A percentile compares a stretch with the other conserved stretches of the same genome.
Conservation (phyloP, 2,329 filamentous ascomycete species). For the Botrytis paeoniae region DNA sequence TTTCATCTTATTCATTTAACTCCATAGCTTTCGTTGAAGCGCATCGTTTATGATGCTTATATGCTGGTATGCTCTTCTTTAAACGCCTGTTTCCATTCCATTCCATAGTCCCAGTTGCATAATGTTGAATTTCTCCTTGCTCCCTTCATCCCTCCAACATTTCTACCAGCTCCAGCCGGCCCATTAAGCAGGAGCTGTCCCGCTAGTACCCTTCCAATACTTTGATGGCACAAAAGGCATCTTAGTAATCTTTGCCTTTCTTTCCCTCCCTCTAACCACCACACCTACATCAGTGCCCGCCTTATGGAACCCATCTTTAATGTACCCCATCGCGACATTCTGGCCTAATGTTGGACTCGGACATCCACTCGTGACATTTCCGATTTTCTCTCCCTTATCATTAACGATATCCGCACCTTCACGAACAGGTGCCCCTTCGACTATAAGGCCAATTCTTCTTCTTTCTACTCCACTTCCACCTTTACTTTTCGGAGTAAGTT, state of each 20-base stretch:
- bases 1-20: constrained; percentile 1
- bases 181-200: constrained; percentile 12
- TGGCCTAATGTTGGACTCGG: constrained; percentile 81
- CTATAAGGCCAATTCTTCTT: constrained; percentile 74
- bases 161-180: not conserved
- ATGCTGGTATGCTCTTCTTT: not conserved
- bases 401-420: constrained; percentile 79
- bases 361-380: constrained; percentile 82
- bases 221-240: constrained; percentile 71
- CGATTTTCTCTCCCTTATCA: constrained; percentile 64
- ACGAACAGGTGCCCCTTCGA: constrained; percentile 83
- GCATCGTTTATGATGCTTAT: not conserved
- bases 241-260: constrained; percentile 63
- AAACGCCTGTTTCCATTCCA: not conserved
- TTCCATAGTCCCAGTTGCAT: not conserved
- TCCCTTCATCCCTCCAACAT: not conserved
- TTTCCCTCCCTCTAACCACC: constrained; percentile 62
- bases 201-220: constrained; percentile 46
- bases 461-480: constrained; percentile 67
- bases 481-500: constrained; percentile 71
- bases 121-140: constrained; percentile 1
- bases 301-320: constrained; percentile 66
- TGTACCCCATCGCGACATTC: constrained; percentile 93
- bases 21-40: not conserved
- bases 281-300: constrained; percentile 64